phyloP scores from a whole-genome alignment of 2,329 filamentous ascomycete genomes.

The Pseudogymnoascus sp. region DNA sequence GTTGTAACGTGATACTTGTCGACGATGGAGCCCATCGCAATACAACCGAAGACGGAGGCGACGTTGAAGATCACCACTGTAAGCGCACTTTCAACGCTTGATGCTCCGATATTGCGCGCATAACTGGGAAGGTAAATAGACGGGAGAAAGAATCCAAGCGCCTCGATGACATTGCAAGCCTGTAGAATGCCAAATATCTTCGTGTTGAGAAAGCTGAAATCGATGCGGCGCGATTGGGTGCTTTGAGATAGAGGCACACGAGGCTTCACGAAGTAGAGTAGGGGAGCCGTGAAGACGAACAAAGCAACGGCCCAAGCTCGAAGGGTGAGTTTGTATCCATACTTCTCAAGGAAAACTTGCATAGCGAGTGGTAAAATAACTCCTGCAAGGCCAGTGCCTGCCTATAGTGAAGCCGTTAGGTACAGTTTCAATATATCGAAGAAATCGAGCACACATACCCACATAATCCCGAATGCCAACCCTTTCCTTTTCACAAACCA shows the following conservation, averaged over 20 bases:
- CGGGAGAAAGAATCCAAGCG: conserved; percentile 43
- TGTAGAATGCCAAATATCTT: conserved; percentile 41
- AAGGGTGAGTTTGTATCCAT: conserved; percentile 48
- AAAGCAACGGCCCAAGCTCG: conserved; percentile 45
- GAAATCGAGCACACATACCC: conserved; percentile 33
- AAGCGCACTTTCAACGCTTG: conserved; percentile 34
- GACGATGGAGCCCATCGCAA: conserved; percentile 36
- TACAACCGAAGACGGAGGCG: conserved; percentile 35
- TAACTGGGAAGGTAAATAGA: conserved; percentile 40
- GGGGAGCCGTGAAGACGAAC: conserved; percentile 45
- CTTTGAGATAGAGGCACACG: conserved; percentile 36
- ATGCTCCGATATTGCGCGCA: conserved; percentile 31
- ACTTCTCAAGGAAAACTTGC: conserved; percentile 41
- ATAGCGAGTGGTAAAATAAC: conserved; percentile 47
- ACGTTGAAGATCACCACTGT: conserved; percentile 39
- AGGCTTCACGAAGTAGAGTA: conserved; percentile 51
- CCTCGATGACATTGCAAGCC: conserved; percentile 40
- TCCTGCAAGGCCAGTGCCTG: conserved; percentile 42
- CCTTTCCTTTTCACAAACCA: conserved; percentile 55
- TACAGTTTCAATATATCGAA: conserved; percentile 15
- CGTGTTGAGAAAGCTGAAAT: conserved; percentile 35
- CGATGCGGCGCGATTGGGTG: conserved; percentile 18
- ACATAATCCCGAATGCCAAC: conserved; percentile 58
- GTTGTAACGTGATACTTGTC: conserved; percentile 32
- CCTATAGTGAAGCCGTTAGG: conserved; percentile 22